phyloP scores from a whole-genome alignment of 805 yeast genomes.

The Nakazawaea populi region DNA sequence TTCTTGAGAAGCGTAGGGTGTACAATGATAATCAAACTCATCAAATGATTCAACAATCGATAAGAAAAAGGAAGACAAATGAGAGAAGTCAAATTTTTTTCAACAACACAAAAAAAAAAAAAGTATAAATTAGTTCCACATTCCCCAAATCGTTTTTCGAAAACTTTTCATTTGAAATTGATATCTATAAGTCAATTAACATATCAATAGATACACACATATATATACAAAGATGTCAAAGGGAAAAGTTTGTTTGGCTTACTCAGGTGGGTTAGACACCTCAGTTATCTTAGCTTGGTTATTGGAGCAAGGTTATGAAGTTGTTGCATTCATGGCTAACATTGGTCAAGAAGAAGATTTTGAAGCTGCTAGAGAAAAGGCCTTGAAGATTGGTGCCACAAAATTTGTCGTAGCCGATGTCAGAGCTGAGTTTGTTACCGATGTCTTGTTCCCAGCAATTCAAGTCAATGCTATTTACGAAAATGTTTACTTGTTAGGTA shows the following conservation, averaged over 20 bases:
- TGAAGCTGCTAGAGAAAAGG: slow-evolving; percentile 94
- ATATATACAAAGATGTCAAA: slow-evolving; percentile 62
- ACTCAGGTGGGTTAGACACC: slow-evolving; percentile 99
- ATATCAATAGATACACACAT: neutral
- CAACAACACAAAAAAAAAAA: neutral
- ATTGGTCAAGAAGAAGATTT: slow-evolving; percentile 99
- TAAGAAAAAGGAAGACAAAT: neutral
- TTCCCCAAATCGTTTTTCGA: neutral
- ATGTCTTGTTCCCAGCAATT: slow-evolving; percentile 92
- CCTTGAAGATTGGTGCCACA: slow-evolving; percentile 94
- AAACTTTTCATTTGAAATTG: neutral
- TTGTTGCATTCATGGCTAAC: slow-evolving; percentile 95
- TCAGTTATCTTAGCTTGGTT: slow-evolving; percentile 97
- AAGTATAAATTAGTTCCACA: neutral
- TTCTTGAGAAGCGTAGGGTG: too few species aligned
- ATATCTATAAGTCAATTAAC: neutral
- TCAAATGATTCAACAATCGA: neutral
- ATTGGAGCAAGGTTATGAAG: slow-evolving; percentile 96
- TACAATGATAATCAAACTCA: too few species aligned
- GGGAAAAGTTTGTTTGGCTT: slow-evolving; percentile 98
- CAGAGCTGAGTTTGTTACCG: slow-evolving; percentile 90
- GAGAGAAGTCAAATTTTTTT: neutral
- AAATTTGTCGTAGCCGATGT: slow-evolving; percentile 93
- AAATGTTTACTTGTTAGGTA: slow-evolving; percentile 93
- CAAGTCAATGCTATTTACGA: slow-evolving; percentile 98